Evolutionary conservation across 2,329 filamentous ascomycete genomes (phyloP).

Genomic region (Pseudopithomyces maydicus): DNA sequence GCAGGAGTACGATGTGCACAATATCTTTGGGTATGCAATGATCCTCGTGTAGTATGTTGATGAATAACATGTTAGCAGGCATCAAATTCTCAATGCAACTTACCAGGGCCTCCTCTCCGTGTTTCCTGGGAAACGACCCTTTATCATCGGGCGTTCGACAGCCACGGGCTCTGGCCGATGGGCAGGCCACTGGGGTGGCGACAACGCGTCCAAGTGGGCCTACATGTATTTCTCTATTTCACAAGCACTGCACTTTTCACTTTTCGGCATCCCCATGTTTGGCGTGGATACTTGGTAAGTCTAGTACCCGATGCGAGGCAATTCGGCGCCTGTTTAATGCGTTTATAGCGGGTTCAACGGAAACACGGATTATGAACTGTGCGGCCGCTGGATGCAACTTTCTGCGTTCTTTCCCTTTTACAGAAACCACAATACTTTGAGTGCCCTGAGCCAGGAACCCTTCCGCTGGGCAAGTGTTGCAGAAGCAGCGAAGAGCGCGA

Average conservation of each 20-base stretch:
- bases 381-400: constrained; percentile 75
- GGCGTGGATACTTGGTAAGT: constrained; percentile 59
- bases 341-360: constrained; percentile 64
- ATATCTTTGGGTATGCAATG: constrained; percentile 58
- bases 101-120: constrained; percentile 70
- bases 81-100: constrained; percentile 77
- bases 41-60: no score
- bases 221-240: constrained; percentile 80
- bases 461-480: constrained; percentile 72
- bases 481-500: constrained; percentile 67
- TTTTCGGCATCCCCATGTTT: constrained; percentile 80
- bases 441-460: constrained; percentile 69
- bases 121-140: constrained; percentile 72
- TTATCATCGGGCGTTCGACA: constrained; percentile 83
- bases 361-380: constrained; percentile 71
- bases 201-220: constrained; percentile 73
- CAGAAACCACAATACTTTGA: constrained; percentile 73
- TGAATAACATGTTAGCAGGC: constrained; percentile 49
- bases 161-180: constrained; percentile 77
- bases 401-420: constrained; percentile 80
- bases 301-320: no score
- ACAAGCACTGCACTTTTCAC: constrained; percentile 74
- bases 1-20: constrained; percentile 83
- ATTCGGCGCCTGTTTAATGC: background rate
- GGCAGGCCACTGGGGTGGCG: constrained; percentile 79